phyloP scores from a whole-genome alignment of 495 filamentous ascomycete genomes.

The Tirmania nivea region DNA sequence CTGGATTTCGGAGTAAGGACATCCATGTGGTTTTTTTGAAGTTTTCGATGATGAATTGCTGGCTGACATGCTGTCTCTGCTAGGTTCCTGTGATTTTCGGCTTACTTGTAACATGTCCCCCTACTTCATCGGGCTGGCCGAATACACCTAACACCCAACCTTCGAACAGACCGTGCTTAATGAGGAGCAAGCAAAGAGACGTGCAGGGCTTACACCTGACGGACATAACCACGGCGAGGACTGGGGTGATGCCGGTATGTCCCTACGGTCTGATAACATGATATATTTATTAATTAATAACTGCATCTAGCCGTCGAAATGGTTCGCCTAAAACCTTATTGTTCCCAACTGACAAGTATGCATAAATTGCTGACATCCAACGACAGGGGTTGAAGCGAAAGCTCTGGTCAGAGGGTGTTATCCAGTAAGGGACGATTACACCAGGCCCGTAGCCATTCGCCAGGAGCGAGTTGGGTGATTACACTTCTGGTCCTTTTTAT shows the following conservation, averaged over 20 bases:
- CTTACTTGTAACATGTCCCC: conserved; percentile 28
- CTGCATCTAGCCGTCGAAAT: conserved; percentile 48
- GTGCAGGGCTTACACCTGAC: conserved; percentile 50
- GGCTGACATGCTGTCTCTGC: background rate
- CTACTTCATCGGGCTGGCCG: no score
- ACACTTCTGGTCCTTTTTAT: no score
- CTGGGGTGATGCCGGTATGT: conserved; percentile 45
- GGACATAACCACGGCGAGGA: conserved; percentile 74
- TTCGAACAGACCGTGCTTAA: conserved; percentile 42
- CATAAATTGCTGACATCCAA: background rate
- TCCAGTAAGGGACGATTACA: conserved; percentile 18
- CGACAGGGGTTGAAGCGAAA: conserved; percentile 36
- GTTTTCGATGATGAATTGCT: no score
- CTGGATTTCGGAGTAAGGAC: conserved; percentile 43
- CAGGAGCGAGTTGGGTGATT: no score
- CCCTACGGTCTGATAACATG: conserved; percentile 17
- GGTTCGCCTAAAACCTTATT: conserved; percentile 1
- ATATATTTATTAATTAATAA: conserved; percentile 4
- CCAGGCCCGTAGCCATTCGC: no score
- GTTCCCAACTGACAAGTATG: no score
- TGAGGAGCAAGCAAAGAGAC: conserved; percentile 66
- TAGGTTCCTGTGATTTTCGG: conserved; percentile 70
- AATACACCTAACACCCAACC: background rate
- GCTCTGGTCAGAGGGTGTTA: conserved; percentile 43
- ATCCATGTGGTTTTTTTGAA: no score